Conservation (phyloP, 108 stramenopile genomes). For the Skeletonema marinoi region DNA sequence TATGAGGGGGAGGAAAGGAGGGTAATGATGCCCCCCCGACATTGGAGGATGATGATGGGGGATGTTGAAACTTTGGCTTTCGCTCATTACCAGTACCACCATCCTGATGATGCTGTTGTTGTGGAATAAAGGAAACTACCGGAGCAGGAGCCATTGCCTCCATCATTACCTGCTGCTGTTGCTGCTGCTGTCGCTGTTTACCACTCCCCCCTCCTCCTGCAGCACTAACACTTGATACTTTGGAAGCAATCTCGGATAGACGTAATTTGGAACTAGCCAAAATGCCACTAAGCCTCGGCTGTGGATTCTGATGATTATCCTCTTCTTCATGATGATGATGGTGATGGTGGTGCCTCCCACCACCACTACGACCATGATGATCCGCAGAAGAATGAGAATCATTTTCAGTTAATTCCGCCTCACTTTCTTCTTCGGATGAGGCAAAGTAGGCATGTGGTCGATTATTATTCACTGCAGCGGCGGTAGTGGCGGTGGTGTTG, state of each 20-base stretch:
- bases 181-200: not conserved
- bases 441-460: not conserved
- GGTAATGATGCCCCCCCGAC: not conserved
- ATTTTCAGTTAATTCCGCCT: slow-evolving; percentile 44
- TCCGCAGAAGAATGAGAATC: slow-evolving; percentile 45
- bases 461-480: not conserved
- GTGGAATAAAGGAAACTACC: not conserved
- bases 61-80: not conserved
- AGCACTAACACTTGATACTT: not conserved
- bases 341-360: not conserved
- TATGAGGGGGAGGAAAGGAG: not conserved
- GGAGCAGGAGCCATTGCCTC: not conserved
- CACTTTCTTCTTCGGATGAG: slow-evolving; percentile 30
- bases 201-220: not conserved
- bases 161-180: not conserved
- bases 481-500: not conserved
- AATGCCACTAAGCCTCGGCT: not conserved
- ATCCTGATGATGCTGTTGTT: not conserved
- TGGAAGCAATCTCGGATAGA: slow-evolving; percentile 22
- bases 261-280: slow-evolving; percentile 7
- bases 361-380: not conserved
- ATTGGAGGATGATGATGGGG: not conserved
- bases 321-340: slow-evolving; percentile 3
- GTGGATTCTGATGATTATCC: not conserved
- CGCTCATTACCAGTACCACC: not conserved